Conservation (phyloP, 371 early-diverging fungal species). For the Mortierella sp. region DNA sequence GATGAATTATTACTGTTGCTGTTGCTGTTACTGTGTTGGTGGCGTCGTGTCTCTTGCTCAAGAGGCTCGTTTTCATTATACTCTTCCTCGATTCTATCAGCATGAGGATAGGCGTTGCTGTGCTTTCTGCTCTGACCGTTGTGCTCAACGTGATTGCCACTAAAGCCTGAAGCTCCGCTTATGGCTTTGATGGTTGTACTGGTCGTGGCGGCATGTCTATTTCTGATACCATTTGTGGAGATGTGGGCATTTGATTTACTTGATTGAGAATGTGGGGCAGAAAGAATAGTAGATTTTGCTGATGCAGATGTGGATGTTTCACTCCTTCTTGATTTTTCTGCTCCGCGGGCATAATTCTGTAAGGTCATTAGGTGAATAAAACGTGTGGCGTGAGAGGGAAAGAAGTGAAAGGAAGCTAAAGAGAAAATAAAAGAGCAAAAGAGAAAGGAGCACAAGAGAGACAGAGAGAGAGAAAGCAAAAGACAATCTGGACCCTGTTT, state of each 20-base stretch:
- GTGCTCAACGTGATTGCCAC: not conserved
- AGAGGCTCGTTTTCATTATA: not conserved
- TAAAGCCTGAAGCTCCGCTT: not conserved
- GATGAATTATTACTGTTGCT: conserved; percentile 10
- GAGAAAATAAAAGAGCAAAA: not conserved
- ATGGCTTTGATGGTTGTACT: conserved; percentile 4
- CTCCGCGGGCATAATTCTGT: conserved; percentile 23
- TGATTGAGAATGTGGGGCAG: conserved; percentile 14
- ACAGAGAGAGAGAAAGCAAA: not conserved
- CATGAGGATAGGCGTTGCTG: conserved; percentile 1
- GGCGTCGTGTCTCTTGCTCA: conserved; percentile 3
- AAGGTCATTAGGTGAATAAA: conserved; percentile 24
- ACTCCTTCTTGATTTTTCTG: conserved; percentile 18
- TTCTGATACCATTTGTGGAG: conserved; percentile 13
- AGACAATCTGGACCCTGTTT: not conserved
- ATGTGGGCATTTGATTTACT: conserved; percentile 7
- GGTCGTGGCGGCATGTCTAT: not conserved
- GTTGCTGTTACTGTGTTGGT: conserved; percentile 1
- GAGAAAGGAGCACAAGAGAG: conserved; percentile 1
- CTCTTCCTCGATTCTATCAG: conserved; percentile 15
- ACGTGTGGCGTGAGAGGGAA: not conserved
- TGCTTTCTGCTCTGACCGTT: conserved; percentile 11
- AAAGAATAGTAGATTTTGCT: not conserved
- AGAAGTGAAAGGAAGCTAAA: not conserved
- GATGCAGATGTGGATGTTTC: conserved; percentile 11